Conservation (phyloP, 2,329 filamentous ascomycete genomes). For the Reticulascus tulasneorum region DNA sequence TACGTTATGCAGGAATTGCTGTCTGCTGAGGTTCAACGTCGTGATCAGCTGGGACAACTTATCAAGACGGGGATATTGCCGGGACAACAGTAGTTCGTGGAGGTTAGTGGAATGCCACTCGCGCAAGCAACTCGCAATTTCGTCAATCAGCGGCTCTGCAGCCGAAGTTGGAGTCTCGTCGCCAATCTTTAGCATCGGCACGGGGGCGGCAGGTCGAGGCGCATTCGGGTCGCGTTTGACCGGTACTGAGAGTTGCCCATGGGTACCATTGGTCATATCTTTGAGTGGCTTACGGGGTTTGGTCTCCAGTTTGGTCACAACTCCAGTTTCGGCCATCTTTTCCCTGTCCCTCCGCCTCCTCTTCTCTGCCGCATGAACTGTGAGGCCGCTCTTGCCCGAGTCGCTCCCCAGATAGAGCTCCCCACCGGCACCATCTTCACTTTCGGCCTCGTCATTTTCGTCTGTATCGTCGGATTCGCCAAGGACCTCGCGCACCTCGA, state of each 20-base stretch:
- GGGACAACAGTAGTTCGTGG: constrained; percentile 80
- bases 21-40: constrained; percentile 77
- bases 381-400: constrained; percentile 52
- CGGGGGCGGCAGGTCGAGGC: constrained; percentile 81
- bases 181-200: constrained; percentile 95
- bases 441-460: constrained; percentile 32
- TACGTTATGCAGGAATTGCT: constrained; percentile 91
- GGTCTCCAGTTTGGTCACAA: constrained; percentile 11
- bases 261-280: constrained; percentile 35
- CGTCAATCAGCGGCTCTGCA: constrained; percentile 89
- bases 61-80: constrained; percentile 78
- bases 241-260: constrained; percentile 41
- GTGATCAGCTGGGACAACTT: constrained; percentile 76
- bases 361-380: constrained; percentile 29
- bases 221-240: constrained; percentile 60
- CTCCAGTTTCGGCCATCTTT: constrained; percentile 18
- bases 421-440: constrained; percentile 7
- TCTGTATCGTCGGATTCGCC: constrained; percentile 63
- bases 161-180: constrained; percentile 91
- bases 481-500: constrained; percentile 89
- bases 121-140: constrained; percentile 91
- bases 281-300: constrained; percentile 17
- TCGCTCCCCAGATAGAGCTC: constrained; percentile 32
- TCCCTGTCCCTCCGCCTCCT: constrained; percentile 28
- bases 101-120: constrained; percentile 99